A percentile compares a stretch with the other conserved stretches of the same genome.
Evolutionary conservation across 2,329 filamentous ascomycete species (phyloP).

Genomic region (Dryadomyces quercivorus): DNA sequence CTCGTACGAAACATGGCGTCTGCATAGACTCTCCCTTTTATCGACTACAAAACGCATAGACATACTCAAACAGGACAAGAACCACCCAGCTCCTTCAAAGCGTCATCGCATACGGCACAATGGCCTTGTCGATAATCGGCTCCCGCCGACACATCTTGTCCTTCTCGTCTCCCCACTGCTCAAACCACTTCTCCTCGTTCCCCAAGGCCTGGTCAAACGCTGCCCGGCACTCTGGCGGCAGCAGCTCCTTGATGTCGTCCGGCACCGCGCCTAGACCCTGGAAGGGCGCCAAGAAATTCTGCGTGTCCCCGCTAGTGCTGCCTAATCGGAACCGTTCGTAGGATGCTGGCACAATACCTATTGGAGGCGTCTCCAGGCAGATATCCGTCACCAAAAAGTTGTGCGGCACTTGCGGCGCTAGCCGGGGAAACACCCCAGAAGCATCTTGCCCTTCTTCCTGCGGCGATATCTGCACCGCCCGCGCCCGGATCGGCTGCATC

Average conservation of each 20-base stretch:
- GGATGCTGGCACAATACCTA: slow-evolving; percentile 32
- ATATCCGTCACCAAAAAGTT: slow-evolving; percentile 47
- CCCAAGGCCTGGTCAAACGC: slow-evolving; percentile 58
- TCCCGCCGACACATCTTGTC: slow-evolving; percentile 37
- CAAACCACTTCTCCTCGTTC: slow-evolving; percentile 60
- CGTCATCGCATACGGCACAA: slow-evolving; percentile 43
- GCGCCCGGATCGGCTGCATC: slow-evolving; percentile 81
- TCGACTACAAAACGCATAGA: too few relatives aligned
- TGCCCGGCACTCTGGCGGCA: slow-evolving; percentile 57
- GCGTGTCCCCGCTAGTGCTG: slow-evolving; percentile 19
- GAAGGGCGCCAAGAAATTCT: slow-evolving; percentile 38
- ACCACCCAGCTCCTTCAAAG: slow-evolving; percentile 4
- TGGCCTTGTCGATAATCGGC: slow-evolving; percentile 51
- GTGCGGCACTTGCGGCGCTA: slow-evolving; percentile 36
- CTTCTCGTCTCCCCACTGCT: slow-evolving; percentile 59
- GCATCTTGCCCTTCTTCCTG: slow-evolving; percentile 15
- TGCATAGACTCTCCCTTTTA: too few relatives aligned
- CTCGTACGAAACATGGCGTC: too few relatives aligned
- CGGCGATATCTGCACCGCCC: slow-evolving; percentile 59
- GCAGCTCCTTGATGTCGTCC: slow-evolving; percentile 51
- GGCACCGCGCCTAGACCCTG: slow-evolving; percentile 51
- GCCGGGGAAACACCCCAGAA: slow-evolving; percentile 30
- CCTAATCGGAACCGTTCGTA: slow-evolving; percentile 28
- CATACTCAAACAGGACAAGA: neutral
- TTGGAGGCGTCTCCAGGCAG: slow-evolving; percentile 37